A percentile compares a stretch with the other conserved stretches of the same genome.
phyloP scores from a whole-genome alignment of 306 rosid species.

The Vigna mungo region DNA sequence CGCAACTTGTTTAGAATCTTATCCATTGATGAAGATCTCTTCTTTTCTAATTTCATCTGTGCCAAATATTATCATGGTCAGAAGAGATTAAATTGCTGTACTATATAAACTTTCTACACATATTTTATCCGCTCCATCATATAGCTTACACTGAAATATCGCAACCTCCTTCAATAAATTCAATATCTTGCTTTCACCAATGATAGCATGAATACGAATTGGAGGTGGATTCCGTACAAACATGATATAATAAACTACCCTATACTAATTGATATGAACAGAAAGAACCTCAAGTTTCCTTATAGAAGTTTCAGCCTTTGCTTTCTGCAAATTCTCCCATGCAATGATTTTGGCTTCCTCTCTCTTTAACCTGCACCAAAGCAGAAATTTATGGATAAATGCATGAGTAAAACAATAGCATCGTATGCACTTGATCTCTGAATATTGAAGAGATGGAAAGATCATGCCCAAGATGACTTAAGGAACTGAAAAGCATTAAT shows the following conservation, averaged over 20 bases:
- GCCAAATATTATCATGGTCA: conserved; percentile 31
- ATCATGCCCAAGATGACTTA: not conserved
- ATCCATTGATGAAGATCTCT: conserved; percentile 73
- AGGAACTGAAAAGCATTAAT: conserved; percentile 25
- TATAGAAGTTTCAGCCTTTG: conserved; percentile 78
- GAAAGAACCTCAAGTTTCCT: conserved; percentile 71
- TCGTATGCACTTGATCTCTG: not conserved
- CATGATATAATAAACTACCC: not conserved
- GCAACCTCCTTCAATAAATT: not conserved
- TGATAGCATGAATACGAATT: conserved; percentile 7
- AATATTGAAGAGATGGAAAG: not conserved
- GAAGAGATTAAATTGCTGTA: not conserved
- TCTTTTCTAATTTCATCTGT: conserved; percentile 85
- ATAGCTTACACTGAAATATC: not conserved
- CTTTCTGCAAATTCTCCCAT: conserved; percentile 87
- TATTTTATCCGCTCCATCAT: not conserved
- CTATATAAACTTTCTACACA: not conserved
- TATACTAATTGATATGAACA: conserved; percentile 12
- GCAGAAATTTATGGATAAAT: not conserved
- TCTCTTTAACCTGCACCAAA: conserved; percentile 60
- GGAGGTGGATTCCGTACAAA: not conserved
- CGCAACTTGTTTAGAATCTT: conserved; percentile 73
- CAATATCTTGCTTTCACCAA: conserved; percentile 21
- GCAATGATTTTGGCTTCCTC: conserved; percentile 83
- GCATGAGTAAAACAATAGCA: not conserved